Evolutionary conservation across 2,329 filamentous ascomycete genomes (phyloP).

Genomic region (Curvularia spicifera): DNA sequence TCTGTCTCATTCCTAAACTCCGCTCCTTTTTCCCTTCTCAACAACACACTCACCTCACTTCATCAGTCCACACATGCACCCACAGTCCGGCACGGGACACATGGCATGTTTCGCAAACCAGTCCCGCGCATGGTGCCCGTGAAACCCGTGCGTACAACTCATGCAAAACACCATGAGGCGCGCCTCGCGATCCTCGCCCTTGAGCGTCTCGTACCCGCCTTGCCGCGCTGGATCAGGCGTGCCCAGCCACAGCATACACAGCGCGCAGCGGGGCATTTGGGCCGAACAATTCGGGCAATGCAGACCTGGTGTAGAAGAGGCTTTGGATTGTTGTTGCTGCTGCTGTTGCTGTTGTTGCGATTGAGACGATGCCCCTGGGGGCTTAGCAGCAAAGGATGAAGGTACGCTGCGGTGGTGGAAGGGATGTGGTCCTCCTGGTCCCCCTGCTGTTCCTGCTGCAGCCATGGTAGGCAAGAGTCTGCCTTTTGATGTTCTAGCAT

Average conservation of each 20-base stretch:
- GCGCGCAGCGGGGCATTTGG: conserved; percentile 67
- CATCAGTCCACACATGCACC: conserved; percentile 59
- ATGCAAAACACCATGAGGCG: conserved; percentile 67
- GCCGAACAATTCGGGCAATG: conserved; percentile 67
- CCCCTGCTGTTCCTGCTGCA: background rate
- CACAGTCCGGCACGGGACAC: conserved; percentile 63
- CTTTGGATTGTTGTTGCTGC: conserved; percentile 20
- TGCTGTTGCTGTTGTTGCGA: conserved; percentile 6
- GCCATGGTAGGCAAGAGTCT: conserved; percentile 23
- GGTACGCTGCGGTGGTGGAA: background rate
- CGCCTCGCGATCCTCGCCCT: conserved; percentile 57
- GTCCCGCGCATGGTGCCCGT: conserved; percentile 66
- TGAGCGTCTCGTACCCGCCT: conserved; percentile 43
- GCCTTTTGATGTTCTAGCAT: conserved; percentile 21
- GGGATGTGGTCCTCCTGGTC: background rate
- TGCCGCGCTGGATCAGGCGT: conserved; percentile 60
- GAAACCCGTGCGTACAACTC: conserved; percentile 68
- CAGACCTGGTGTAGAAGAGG: conserved; percentile 52
- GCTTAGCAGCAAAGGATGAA: conserved; percentile 1
- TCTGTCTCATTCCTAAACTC: background rate
- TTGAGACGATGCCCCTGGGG: background rate
- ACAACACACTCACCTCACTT: conserved; percentile 24
- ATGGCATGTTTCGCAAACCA: conserved; percentile 65
- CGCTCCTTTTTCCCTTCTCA: too few species aligned
- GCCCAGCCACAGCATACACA: conserved; percentile 68